phyloP scores from a whole-genome alignment of 768 basidiomycete species.

The Leucosporidium scottii region DNA sequence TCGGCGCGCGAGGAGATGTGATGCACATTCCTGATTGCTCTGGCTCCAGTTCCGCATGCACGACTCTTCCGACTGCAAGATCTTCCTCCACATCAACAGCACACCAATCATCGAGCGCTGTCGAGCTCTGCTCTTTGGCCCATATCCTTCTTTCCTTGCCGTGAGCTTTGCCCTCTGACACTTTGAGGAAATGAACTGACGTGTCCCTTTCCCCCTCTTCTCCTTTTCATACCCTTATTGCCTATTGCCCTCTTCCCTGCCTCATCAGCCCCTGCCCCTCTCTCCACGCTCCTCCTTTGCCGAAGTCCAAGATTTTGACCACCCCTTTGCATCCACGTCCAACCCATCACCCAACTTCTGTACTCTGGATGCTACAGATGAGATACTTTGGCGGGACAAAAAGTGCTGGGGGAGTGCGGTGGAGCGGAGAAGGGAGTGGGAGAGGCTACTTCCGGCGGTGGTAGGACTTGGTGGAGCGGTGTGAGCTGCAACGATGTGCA shows the following conservation, averaged over 20 bases:
- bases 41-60: constrained; percentile 75
- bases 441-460: too few species aligned
- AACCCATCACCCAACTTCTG: constrained; percentile 18
- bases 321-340: constrained; percentile 13
- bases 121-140: constrained; percentile 54
- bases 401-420: too few species aligned
- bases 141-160: constrained; percentile 49
- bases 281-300: not conserved
- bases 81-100: constrained; percentile 61
- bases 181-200: too few species aligned
- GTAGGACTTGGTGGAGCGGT: too few species aligned
- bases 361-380: not conserved
- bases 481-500: too few species aligned
- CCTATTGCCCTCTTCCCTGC: too few species aligned
- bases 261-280: not conserved
- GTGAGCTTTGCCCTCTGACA: too few species aligned
- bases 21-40: not conserved
- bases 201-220: too few species aligned
- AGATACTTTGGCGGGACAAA: too few species aligned
- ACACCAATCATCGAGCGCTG: constrained; percentile 78
- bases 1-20: too few species aligned
- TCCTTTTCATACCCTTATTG: not conserved
- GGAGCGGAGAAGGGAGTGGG: too few species aligned
- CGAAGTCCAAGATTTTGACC: constrained; percentile 27
- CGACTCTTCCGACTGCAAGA: constrained; percentile 55